Evolutionary conservation across 2,329 filamentous ascomycete genomes (phyloP).

Genomic region (Gaeumannomyces tritici): DNA sequence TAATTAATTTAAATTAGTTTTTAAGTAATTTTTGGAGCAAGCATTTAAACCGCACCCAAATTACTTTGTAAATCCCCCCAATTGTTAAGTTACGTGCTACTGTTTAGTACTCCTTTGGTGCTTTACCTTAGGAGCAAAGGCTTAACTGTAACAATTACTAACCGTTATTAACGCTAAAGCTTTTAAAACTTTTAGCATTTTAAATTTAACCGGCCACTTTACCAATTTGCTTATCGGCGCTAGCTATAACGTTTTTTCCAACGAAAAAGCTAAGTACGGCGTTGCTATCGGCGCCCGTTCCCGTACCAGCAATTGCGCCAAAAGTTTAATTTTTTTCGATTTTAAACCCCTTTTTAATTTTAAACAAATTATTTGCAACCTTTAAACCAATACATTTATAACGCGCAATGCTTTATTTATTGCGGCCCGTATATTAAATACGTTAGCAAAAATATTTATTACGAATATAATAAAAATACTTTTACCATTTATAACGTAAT

Average conservation of each 20-base stretch:
- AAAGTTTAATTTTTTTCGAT: constrained; percentile 45
- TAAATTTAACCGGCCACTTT: constrained; percentile 2
- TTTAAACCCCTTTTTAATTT: constrained; percentile 42
- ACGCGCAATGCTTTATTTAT: constrained; percentile 48
- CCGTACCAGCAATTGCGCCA: constrained; percentile 14
- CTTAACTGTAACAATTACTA: too few relatives aligned
- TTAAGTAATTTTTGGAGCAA: too few relatives aligned
- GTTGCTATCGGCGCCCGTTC: constrained; percentile 31
- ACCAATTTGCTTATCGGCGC: constrained; percentile 3
- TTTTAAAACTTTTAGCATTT: constrained; percentile 9
- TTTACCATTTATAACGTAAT: constrained; percentile 43
- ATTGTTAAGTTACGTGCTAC: too few relatives aligned
- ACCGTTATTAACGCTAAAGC: constrained; percentile 27
- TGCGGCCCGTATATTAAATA: constrained; percentile 39
- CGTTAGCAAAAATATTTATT: constrained; percentile 42
- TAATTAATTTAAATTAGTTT: too few relatives aligned
- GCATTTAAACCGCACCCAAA: too few relatives aligned
- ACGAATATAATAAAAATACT: constrained; percentile 44
- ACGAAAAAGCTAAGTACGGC: constrained; percentile 23
- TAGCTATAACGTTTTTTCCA: constrained; percentile 3
- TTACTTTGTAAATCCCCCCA: too few relatives aligned
- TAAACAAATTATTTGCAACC: constrained; percentile 41
- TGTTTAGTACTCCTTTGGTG: too few relatives aligned
- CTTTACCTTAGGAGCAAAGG: too few relatives aligned
- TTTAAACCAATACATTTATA: constrained; percentile 51